These are phyloP conservation scores for Haematococcus sp. DNA, from an alignment of 139 green algal genomes.

Conservation along the genomic window DNA sequence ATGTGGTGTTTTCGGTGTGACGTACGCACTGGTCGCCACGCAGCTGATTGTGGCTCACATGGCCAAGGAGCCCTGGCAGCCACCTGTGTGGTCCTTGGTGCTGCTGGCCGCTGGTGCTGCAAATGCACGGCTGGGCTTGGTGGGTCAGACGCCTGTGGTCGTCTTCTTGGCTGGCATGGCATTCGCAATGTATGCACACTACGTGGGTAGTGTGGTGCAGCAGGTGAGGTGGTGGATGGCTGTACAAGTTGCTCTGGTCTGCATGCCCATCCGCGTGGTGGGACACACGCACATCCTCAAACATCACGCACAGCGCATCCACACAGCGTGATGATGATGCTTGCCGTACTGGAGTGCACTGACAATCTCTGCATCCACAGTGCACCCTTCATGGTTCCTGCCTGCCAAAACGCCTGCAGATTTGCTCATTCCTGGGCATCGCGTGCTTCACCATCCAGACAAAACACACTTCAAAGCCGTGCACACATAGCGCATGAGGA, in stretches of 20 bases:
- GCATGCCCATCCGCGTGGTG: not conserved
- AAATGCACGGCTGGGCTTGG: not conserved
- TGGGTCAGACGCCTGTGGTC: not conserved
- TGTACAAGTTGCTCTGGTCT: not conserved
- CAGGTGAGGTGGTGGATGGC: not conserved
- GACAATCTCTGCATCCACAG: not conserved
- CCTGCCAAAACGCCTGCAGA: not conserved
- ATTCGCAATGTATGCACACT: not conserved
- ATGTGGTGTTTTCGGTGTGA: constrained; percentile 41
- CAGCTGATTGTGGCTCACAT: constrained; percentile 91
- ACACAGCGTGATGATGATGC: not conserved
- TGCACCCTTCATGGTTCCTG: not conserved
- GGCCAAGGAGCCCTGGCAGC: no score
- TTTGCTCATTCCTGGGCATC: not conserved
- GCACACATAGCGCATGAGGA: no score
- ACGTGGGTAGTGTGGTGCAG: not conserved
- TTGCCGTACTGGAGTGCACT: not conserved
- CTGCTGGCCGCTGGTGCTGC: not conserved
- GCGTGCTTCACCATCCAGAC: constrained; percentile 3
- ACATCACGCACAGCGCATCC: no score
- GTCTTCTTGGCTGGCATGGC: not conserved
- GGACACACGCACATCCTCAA: not conserved
- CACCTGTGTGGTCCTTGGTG: not conserved
- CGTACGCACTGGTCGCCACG: constrained; percentile 59
- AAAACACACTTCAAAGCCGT: not conserved